Evolutionary conservation across 176 grass and related monocot genomes (phyloP), one percentile per base, ranked within the genome.

Genomic region (Carex pumila): DNA sequence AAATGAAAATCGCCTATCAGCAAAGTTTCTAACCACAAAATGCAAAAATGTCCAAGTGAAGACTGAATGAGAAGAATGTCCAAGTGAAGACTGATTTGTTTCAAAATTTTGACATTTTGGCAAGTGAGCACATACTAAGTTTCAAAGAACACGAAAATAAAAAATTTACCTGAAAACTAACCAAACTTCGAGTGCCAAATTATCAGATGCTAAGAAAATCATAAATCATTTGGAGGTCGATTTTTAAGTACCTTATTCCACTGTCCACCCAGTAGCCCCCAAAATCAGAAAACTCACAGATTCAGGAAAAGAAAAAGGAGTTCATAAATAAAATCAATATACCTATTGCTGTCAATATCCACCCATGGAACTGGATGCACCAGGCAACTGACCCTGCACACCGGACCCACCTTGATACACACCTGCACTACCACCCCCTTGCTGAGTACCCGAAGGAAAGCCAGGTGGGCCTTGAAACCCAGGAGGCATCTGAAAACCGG

Each of bases 381-480:
- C 88, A 25, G 93, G 87, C 41, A 92, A 77, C 80, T 91, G 91
- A 13, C 91, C 85, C 81, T 89, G 91, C 64, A 74, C 89, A 79
- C 79, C 80, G 57, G 91, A 55, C 2, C 88, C 97, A 58, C 84
- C 86, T 80, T 93, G 96, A 91, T 92, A 99, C 85, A 85, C 84
- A 84, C 82, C 87, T 14, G 79, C 86, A 86, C 69, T 34, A n/a
- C 88, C 87, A 52, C 81, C 69, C 58, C 91, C 91, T 73, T 92
- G 97, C 52, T 78, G 73, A 78, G 73, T 55, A 84, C 84, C 92
- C 50, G 85, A 93, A 70, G 93, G 97, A 90, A 94, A 94, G 36
- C 90, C 97, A 69, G 96, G 93, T 4, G 96, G 84, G 5, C 95
- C 95, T 88, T 98, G 95, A 87, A 95, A 98, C 64, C 92, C 92